Percentiles rank a stretch among this genome's conserved stretches.
phyloP scores from a whole-genome alignment of 208 protist species.

The Borovskyia barvae region DNA sequence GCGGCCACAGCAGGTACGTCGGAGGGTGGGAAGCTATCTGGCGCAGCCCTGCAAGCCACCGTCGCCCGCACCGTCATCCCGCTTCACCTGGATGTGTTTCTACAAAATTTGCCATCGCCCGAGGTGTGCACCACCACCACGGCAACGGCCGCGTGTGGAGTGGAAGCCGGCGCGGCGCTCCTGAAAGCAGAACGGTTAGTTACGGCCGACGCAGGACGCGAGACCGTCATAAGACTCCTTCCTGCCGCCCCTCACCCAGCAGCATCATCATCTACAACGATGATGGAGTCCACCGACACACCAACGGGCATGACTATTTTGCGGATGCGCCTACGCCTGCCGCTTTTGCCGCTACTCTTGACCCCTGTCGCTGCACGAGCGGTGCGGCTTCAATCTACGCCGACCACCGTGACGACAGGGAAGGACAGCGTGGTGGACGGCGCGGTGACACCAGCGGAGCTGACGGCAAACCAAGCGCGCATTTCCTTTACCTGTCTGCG shows the following conservation, averaged over 20 bases:
- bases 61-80: slow-evolving; percentile 28
- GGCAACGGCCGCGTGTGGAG: background rate
- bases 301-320: background rate
- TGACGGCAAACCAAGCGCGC: slow-evolving; percentile 18
- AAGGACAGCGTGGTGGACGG: background rate
- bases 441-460: slow-evolving; percentile 1
- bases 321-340: slow-evolving; percentile 31
- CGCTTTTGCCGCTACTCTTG: slow-evolving; percentile 59
- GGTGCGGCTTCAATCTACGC: background rate
- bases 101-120: slow-evolving; percentile 13
- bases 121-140: slow-evolving; percentile 5
- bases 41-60: too few relatives aligned
- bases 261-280: background rate
- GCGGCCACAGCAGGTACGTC: too few relatives aligned
- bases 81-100: slow-evolving; percentile 13
- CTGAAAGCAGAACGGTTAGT: slow-evolving; percentile 9
- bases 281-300: background rate
- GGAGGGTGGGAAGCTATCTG: too few relatives aligned
- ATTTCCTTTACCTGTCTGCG: slow-evolving; percentile 53
- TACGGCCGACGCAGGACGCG: slow-evolving; percentile 16
- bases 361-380: slow-evolving; percentile 17
- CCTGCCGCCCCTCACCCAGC: background rate
- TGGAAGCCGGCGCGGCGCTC: background rate
- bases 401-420: background rate
- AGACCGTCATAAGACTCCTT: slow-evolving; percentile 20